phyloP scores from a whole-genome alignment of 78 protist genomes.

The Isochrysis galbana region DNA sequence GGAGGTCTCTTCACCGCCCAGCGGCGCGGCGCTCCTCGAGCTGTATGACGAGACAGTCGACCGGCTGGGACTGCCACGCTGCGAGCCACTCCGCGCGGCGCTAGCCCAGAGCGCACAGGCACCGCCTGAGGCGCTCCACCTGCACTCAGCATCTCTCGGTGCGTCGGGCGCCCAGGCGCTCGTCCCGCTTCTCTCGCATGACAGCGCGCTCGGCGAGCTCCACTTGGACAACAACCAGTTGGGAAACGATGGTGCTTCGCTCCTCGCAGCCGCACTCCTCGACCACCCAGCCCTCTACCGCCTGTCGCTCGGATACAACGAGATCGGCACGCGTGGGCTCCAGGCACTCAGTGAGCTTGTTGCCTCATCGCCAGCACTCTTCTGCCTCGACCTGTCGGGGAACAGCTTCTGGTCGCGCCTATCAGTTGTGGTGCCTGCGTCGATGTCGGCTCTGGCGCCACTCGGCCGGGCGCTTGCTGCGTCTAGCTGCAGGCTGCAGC shows the following conservation, averaged over 20 bases:
- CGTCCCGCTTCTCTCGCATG: not conserved
- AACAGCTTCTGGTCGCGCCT: not conserved
- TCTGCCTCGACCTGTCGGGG: constrained; percentile 3
- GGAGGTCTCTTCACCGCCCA: no score
- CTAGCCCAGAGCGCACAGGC: not conserved
- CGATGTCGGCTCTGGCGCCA: not conserved
- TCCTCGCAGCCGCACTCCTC: not conserved
- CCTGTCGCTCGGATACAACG: not conserved
- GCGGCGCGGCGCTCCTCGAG: not conserved
- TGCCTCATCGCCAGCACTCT: not conserved
- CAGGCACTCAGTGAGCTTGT: not conserved
- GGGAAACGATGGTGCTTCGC: not conserved
- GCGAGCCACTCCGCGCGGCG: not conserved
- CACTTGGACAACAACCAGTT: not conserved
- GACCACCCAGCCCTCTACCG: not conserved
- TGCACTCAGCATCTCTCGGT: not conserved
- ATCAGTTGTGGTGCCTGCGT: not conserved
- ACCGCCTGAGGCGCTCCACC: not conserved
- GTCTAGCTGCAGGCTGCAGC: not conserved
- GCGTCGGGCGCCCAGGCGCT: not conserved
- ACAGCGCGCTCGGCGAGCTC: not conserved
- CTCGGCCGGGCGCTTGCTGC: not conserved
- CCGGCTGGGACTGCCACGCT: not conserved
- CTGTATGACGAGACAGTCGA: not conserved
- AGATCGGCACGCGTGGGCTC: not conserved